Base-by-base conservation (phyloP, 805 yeast genomes). In the Nakazawaea ishiwadae region DNA sequence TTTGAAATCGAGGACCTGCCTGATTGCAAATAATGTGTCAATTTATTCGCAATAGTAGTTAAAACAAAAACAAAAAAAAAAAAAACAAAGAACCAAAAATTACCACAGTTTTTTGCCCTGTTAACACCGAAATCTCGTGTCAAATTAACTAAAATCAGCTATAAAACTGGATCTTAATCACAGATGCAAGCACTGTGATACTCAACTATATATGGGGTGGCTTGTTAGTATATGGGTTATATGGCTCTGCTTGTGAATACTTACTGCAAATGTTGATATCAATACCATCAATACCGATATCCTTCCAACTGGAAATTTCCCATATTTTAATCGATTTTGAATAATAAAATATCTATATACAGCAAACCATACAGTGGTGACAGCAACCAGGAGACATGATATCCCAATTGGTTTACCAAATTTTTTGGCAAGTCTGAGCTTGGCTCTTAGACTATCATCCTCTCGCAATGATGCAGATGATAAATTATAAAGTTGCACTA, bases 401-500 rank as follows among this genome's bases (percentile, higher is more conserved):
- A 48, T 40, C 0, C 62, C 60, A 15, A 58, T n/a, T 4, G 58
- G 58, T 32, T 39, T 46, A 2, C 53, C 48, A 32, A 45, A 55
- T 6, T 23, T 35, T 11, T 42, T 11, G 14, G 51, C 51, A n/a
- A n/a, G n/a, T n/a, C n/a, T n/a, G n/a, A n/a, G n/a, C n/a, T n/a
- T n/a, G n/a, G n/a, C n/a, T n/a, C n/a, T n/a, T n/a, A n/a, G n/a
- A n/a, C n/a, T n/a, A n/a, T n/a, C n/a, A n/a, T n/a, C n/a, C n/a
- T n/a, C n/a, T n/a, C n/a, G n/a, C n/a, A n/a, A n/a, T n/a, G n/a
- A n/a, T n/a, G n/a, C n/a, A n/a, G n/a, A n/a, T 7, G 38, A 49
- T 14, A 74, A 55, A 44, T 75, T 63, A 48, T 75, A 68, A 37
- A 79, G 56, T 49, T 77, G 83, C 0, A 78, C 60, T 4, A 75